These are phyloP conservation scores for Acanthamoeba lenticulata DNA, from an alignment of 208 protist genomes.

Conservation along the genomic window DNA sequence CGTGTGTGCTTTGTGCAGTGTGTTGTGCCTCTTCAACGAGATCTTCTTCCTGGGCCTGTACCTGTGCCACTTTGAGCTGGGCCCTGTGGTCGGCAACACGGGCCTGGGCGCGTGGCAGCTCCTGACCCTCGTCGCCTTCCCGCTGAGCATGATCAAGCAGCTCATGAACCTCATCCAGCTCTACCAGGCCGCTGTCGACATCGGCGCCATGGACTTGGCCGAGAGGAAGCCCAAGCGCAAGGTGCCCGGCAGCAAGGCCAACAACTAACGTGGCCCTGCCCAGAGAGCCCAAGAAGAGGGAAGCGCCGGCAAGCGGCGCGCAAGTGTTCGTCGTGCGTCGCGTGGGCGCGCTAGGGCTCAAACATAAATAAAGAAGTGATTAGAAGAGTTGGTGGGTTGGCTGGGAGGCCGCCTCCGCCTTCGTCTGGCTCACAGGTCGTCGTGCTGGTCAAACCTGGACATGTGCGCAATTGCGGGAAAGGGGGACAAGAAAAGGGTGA, in stretches of 20 bases:
- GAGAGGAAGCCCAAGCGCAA: background rate
- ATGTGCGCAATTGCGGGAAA: too few species aligned
- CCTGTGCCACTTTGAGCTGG: slow-evolving; percentile 55
- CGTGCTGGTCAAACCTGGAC: background rate
- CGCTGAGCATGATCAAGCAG: slow-evolving; percentile 58
- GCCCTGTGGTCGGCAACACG: background rate
- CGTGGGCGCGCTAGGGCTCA: too few species aligned
- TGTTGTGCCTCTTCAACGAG: slow-evolving; percentile 66
- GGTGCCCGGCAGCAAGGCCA: background rate
- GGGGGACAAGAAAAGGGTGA: background rate
- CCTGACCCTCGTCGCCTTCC: slow-evolving; percentile 10
- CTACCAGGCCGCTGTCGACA: slow-evolving; percentile 26
- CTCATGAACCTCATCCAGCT: slow-evolving; percentile 64
- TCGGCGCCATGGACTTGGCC: background rate
- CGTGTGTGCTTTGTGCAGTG: background rate
- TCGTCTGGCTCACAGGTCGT: background rate
- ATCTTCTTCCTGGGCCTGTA: slow-evolving; percentile 70
- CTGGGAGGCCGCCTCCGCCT: too few species aligned
- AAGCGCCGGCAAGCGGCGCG: too few species aligned
- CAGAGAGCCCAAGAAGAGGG: background rate
- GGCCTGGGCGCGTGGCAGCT: slow-evolving; percentile 41
- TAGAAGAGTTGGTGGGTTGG: too few species aligned
- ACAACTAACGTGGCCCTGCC: background rate
- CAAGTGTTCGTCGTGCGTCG: too few species aligned
- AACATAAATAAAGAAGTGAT: background rate